These are phyloP conservation scores for Podospora conica DNA, from an alignment of 495 filamentous ascomycete genomes.

Conservation along the genomic window DNA sequence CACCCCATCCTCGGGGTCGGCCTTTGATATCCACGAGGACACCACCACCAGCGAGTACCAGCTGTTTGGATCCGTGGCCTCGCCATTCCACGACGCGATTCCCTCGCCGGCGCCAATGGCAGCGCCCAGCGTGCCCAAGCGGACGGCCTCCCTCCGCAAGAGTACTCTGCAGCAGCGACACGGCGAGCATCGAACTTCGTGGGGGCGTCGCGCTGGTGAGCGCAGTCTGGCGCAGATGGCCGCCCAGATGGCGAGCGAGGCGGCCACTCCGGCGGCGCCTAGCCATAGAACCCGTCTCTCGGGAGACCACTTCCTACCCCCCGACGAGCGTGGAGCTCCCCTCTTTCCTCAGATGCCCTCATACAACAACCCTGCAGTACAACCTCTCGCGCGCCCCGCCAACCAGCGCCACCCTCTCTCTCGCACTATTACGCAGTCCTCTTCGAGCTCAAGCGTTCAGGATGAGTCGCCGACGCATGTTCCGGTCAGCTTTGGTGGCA, in stretches of 20 bases:
- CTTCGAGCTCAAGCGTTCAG: conserved; percentile 67
- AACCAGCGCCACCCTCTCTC: conserved; percentile 78
- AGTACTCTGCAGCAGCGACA: conserved; percentile 83
- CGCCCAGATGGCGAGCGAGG: conserved; percentile 39
- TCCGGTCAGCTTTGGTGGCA: conserved; percentile 49
- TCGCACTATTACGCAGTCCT: conserved; percentile 74
- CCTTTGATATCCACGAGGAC: conserved; percentile 44
- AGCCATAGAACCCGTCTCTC: conserved; percentile 63
- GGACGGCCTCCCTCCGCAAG: conserved; percentile 68
- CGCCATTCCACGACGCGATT: conserved; percentile 27
- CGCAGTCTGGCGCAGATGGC: conserved; percentile 27
- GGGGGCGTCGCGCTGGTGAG: conserved; percentile 43
- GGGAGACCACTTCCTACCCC: conserved; percentile 63
- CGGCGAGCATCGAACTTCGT: conserved; percentile 53
- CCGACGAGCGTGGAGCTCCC: conserved; percentile 54
- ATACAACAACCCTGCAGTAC: conserved; percentile 51
- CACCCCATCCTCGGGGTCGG: conserved; percentile 13
- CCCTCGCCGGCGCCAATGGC: conserved; percentile 26
- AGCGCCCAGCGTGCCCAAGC: conserved; percentile 34
- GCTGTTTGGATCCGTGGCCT: conserved; percentile 26
- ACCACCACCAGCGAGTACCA: conserved; percentile 36
- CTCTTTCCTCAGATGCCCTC: conserved; percentile 51
- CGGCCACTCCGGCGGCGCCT: conserved; percentile 40
- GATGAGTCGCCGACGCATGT: conserved; percentile 71
- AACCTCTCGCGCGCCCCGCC: conserved; percentile 38